Evolutionary conservation across 192 early-diverging fungal species (phyloP), one percentile per base, ranked within the genome.

Genomic region (Dispira parvispora): DNA sequence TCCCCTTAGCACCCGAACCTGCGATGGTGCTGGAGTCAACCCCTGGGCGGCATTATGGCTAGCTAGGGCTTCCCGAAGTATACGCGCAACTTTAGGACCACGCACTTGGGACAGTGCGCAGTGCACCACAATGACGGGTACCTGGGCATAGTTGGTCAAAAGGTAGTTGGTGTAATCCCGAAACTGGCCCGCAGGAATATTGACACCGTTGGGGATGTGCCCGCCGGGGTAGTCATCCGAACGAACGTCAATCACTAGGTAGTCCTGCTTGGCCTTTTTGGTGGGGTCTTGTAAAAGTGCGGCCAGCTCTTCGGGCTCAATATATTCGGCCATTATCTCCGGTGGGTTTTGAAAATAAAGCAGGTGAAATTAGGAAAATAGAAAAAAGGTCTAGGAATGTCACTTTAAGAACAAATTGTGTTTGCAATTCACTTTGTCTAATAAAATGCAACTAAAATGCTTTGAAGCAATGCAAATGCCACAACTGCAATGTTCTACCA

Each of bases 21-120:
- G 47, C 63, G 82, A 75, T 9, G 44, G 25, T 10, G 62, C 49
- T 27, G 71, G 38, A 4, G 70, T 63, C 18, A 61, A 43, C 13
- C 53, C 52, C 21, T 47, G 28, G 11, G 49, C 57, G 1, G 67
- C 64, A 18, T 55, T 47, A 25, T 64, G 43, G 20, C 67, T 64
- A 11, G 66, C 28, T 38, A 78, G 61, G 4, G 74, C 67, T 32
- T 84, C 80, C 0, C 58, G 68, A 69, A 84, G 88, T 14, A 80
- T 78, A 20, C 75, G 68, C 3, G 88, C 88, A 16, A 78, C 78
- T 63, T 84, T 88, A 63, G 87, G 87, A 4, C 87, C 88, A 52
- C 88, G 78, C 6, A 83, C 79, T 75, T 94, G 91, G 20, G 89
- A 92, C 21, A 91, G 67, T 2, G 88, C 84, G 64, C 93, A 96